These are phyloP conservation scores for Talaromyces sp. DNA, from an alignment of 2,329 filamentous ascomycete species.

Conservation along the genomic window DNA sequence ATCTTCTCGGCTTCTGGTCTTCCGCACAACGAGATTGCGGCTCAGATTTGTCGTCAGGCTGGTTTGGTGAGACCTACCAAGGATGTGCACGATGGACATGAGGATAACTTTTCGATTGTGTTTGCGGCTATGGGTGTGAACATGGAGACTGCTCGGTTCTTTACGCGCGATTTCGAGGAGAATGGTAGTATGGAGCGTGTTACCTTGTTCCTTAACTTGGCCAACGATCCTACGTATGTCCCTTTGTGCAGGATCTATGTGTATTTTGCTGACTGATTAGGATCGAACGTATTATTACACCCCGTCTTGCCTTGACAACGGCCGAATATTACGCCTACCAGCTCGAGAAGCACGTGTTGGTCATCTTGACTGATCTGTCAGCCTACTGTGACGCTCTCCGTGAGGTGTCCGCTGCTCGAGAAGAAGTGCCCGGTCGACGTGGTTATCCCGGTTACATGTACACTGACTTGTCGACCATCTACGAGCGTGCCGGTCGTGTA, in stretches of 20 bases:
- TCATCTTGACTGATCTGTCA: constrained; percentile 96
- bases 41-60: constrained; percentile 97
- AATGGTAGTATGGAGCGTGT: constrained; percentile 97
- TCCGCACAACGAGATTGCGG: constrained; percentile 98
- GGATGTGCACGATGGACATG: constrained; percentile 91
- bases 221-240: constrained; percentile 93
- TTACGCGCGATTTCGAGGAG: constrained; percentile 97
- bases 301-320: constrained; percentile 94
- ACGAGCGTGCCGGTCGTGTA: constrained; percentile 98
- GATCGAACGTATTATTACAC: constrained; percentile 99
- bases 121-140: constrained; percentile 99
- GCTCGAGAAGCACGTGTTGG: constrained; percentile 98
- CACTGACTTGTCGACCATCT: constrained; percentile 99
- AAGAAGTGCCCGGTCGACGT: constrained; percentile 98
- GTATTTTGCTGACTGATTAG: constrained; percentile 47
- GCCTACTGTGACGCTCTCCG: constrained; percentile 98
- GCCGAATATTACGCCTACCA: constrained; percentile 99
- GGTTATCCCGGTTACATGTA: constrained; percentile 99
- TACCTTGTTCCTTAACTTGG: constrained; percentile 97
- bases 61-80: constrained; percentile 88
- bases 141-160: constrained; percentile 97
- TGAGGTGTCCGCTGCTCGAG: constrained; percentile 95
- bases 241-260: background rate
- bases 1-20: constrained; percentile 99
- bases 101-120: constrained; percentile 99